Evolutionary conservation across 1,284 basidiomycete species (phyloP).

Genomic region (Leccinum pachyderme): DNA sequence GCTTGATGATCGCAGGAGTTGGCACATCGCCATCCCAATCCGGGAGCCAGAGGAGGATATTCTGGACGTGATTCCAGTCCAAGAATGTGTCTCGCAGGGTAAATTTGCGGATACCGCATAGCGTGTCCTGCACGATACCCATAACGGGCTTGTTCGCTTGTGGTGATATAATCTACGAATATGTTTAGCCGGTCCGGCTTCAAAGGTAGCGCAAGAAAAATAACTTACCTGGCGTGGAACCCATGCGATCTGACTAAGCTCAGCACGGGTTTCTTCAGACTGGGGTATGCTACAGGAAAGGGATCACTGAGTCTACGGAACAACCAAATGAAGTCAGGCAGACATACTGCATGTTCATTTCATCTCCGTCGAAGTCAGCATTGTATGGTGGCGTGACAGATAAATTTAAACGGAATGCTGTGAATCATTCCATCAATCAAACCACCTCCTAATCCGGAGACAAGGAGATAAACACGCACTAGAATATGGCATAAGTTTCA

Average conservation of each 20-base stretch:
- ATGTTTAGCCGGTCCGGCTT: conserved; percentile 1
- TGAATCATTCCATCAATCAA: conserved; percentile 33
- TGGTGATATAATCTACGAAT: conserved; percentile 88
- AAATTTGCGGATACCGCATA: conserved; percentile 97
- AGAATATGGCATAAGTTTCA: conserved; percentile 98
- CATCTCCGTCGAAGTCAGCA: conserved; percentile 99
- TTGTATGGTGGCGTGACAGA: conserved; percentile 94
- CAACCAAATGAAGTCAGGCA: neutral
- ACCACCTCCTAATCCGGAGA: neutral
- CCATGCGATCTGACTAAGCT: conserved; percentile 98
- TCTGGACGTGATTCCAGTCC: conserved; percentile 94
- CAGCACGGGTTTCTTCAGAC: conserved; percentile 98
- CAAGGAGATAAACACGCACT: conserved; percentile 55
- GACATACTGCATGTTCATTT: conserved; percentile 99
- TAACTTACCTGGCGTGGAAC: conserved; percentile 85
- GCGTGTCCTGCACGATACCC: conserved; percentile 99
- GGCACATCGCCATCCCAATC: conserved; percentile 96
- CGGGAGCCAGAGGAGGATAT: conserved; percentile 96
- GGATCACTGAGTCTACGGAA: conserved; percentile 9
- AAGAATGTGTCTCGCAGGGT: conserved; percentile 93
- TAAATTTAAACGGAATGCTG: conserved; percentile 94
- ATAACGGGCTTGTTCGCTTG: conserved; percentile 99
- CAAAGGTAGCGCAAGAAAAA: neutral
- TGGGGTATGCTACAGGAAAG: conserved; percentile 78
- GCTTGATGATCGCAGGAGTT: conserved; percentile 92